These are phyloP conservation scores for Pythium utonaiense DNA, from an alignment of 352 stramenopile genomes.

Conservation along the genomic window DNA sequence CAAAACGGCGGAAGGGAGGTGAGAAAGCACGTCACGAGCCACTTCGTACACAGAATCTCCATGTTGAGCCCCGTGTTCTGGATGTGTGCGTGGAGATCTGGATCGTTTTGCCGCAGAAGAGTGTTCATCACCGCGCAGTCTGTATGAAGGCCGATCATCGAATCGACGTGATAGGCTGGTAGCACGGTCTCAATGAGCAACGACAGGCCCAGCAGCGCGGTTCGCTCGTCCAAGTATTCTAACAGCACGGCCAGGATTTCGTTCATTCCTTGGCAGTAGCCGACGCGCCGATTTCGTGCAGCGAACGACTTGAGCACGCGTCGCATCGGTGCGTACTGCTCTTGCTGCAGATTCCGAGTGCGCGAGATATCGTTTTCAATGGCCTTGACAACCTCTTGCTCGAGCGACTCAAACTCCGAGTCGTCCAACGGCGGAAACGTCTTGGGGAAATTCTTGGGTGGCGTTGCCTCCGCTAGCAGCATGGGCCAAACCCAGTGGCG, in stretches of 20 bases:
- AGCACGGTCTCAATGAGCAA: constrained; percentile 74
- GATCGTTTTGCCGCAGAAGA: constrained; percentile 71
- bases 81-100: constrained; percentile 64
- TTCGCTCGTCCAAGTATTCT: constrained; percentile 61
- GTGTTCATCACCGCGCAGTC: constrained; percentile 83
- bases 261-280: constrained; percentile 87
- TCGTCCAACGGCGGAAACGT: constrained; percentile 13
- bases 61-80: constrained; percentile 79
- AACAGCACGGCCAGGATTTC: constrained; percentile 74
- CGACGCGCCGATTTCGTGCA: constrained; percentile 64
- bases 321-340: constrained; percentile 55
- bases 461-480: constrained; percentile 45
- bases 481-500: constrained; percentile 71
- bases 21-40: constrained; percentile 85
- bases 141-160: constrained; percentile 81
- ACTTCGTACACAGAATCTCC: constrained; percentile 87
- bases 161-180: constrained; percentile 78
- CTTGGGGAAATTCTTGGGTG: constrained; percentile 20
- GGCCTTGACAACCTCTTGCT: constrained; percentile 66
- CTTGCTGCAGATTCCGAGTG: constrained; percentile 52
- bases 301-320: constrained; percentile 74
- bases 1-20: constrained; percentile 68
- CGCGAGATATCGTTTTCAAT: constrained; percentile 82
- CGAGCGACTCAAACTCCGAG: constrained; percentile 29
- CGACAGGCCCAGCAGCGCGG: constrained; percentile 54